A percentile compares a stretch with the other conserved stretches of the same genome.
These are phyloP conservation scores for Alternaria panax DNA, from an alignment of 2,329 filamentous ascomycete species.

Conservation along the genomic window DNA sequence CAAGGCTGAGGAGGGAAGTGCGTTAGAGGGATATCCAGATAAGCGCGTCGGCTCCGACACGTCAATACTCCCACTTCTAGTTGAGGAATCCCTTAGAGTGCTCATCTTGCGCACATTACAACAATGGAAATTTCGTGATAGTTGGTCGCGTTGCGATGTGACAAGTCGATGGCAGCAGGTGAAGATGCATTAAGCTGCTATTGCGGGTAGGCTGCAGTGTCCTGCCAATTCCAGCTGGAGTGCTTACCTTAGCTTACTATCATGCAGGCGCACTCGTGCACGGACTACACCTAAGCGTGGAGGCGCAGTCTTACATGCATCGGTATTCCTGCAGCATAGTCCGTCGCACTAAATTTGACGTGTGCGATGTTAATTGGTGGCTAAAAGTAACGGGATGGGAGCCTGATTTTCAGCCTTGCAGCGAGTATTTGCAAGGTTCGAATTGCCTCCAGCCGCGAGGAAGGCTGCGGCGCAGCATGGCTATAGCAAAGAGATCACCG, in stretches of 20 bases:
- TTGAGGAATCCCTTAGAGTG: background rate
- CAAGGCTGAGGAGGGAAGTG: background rate
- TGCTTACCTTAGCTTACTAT: background rate
- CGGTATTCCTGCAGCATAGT: conserved; percentile 21
- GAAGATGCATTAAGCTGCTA: background rate
- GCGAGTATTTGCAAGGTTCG: background rate
- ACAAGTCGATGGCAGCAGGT: background rate
- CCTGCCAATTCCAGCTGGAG: background rate
- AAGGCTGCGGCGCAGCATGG: background rate
- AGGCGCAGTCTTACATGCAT: background rate
- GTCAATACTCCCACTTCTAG: background rate
- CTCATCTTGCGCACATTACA: background rate
- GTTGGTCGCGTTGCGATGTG: background rate
- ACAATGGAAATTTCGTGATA: background rate
- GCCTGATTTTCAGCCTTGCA: background rate
- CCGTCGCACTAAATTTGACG: conserved; percentile 41
- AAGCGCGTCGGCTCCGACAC: background rate
- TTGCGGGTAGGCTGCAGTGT: background rate
- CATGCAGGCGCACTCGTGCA: conserved; percentile 21
- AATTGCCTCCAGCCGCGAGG: background rate
- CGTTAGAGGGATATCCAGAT: background rate
- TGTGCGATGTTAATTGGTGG: conserved; percentile 34
- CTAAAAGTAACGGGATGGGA: background rate
- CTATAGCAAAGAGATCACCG: background rate
- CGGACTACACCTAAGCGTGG: background rate